Conservation (phyloP, 768 basidiomycete species). For the Mycena floridula region DNA sequence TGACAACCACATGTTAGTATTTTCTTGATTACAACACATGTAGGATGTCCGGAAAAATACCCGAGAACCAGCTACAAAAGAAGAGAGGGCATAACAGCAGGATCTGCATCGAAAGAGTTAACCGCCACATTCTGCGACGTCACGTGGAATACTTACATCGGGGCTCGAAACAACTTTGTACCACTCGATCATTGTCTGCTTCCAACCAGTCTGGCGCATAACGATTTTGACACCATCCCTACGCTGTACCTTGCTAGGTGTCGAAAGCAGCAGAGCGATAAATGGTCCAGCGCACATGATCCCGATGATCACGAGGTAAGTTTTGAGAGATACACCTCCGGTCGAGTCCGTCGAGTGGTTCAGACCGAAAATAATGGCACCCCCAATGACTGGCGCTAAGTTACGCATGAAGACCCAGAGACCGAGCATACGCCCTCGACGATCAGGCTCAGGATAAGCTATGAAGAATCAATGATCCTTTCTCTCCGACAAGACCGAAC, state of each 20-base stretch:
- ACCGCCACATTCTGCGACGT: neutral
- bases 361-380: conserved; percentile 26
- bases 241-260: conserved; percentile 23
- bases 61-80: conserved; percentile 29
- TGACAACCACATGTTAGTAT: too few species aligned
- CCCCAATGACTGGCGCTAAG: conserved; percentile 27
- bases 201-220: conserved; percentile 22
- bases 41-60: too few species aligned
- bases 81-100: conserved; percentile 25
- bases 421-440: conserved; percentile 26
- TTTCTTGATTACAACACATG: too few species aligned
- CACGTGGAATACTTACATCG: conserved; percentile 11
- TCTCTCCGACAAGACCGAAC: conserved; percentile 1
- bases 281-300: conserved; percentile 30
- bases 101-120: conserved; percentile 11
- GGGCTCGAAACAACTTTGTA: conserved; percentile 20
- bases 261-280: conserved; percentile 20
- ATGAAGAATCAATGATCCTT: neutral
- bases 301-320: conserved; percentile 27
- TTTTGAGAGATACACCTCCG: conserved; percentile 25
- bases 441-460: conserved; percentile 28
- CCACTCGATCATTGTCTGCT: conserved; percentile 20
- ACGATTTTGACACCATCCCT: conserved; percentile 23
- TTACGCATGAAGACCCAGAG: conserved; percentile 29
- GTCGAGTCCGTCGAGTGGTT: conserved; percentile 20